Percentiles rank a stretch among this genome's conserved stretches.
phyloP scores from a whole-genome alignment of 768 basidiomycete genomes.

The Paxillus rubicundulus region DNA sequence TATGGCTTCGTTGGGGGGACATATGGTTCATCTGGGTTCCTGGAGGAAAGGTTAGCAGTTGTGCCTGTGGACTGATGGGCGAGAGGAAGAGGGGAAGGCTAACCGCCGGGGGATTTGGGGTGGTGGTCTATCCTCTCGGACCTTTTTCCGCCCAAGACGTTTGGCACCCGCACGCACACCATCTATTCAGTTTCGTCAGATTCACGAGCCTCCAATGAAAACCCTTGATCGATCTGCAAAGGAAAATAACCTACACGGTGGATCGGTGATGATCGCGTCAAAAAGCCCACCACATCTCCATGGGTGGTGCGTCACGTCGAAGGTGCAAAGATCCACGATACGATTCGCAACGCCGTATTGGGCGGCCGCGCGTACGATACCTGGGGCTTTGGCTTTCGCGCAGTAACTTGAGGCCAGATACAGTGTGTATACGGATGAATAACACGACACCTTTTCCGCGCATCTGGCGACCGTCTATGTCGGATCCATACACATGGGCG shows the following conservation, averaged over 20 bases:
- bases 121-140: slow-evolving; percentile 27
- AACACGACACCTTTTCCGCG: slow-evolving; percentile 71
- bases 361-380: slow-evolving; percentile 73
- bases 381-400: slow-evolving; percentile 46
- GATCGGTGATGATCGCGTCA: slow-evolving; percentile 93
- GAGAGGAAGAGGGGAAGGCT: slow-evolving; percentile 23
- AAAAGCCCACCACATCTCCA: slow-evolving; percentile 88
- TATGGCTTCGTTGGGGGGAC: slow-evolving; percentile 91
- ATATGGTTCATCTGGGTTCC: slow-evolving; percentile 60
- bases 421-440: neutral
- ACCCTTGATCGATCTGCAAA: neutral
- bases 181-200: slow-evolving; percentile 45
- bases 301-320: slow-evolving; percentile 89
- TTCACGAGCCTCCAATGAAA: neutral
- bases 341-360: slow-evolving; percentile 78
- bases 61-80: neutral
- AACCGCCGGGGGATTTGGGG: slow-evolving; percentile 43
- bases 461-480: slow-evolving; percentile 98
- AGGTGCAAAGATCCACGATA: slow-evolving; percentile 84
- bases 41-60: neutral
- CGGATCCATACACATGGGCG: slow-evolving; percentile 82
- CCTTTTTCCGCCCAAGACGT: slow-evolving; percentile 66
- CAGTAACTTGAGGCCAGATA: slow-evolving; percentile 1
- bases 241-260: slow-evolving; percentile 66
- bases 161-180: slow-evolving; percentile 91